Conservation (phyloP, 495 filamentous ascomycete species). For the Annulohypoxylon moriforme region DNA sequence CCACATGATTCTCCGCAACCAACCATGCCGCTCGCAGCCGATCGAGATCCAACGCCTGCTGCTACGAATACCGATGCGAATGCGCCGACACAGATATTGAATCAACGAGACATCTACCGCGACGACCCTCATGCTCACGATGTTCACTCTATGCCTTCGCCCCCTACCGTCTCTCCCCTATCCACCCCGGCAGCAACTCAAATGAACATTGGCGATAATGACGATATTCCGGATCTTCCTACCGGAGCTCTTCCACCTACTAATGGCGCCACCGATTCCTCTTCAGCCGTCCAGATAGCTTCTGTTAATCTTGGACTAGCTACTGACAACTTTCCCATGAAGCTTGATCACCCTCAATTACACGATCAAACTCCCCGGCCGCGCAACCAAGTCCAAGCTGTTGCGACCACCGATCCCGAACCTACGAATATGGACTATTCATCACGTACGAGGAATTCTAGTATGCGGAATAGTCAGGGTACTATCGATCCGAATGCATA, state of each 20-base stretch:
- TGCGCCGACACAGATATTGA: conserved; percentile 31
- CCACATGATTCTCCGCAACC: conserved; percentile 24
- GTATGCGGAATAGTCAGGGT: conserved; percentile 38
- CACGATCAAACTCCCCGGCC: conserved; percentile 17
- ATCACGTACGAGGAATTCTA: conserved; percentile 33
- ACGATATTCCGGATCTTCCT: conserved; percentile 40
- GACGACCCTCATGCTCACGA: conserved; percentile 38
- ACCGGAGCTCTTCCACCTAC: conserved; percentile 36
- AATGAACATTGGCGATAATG: conserved; percentile 44
- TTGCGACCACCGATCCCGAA: conserved; percentile 49
- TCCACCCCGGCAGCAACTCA: conserved; percentile 50
- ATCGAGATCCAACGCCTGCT: conserved; percentile 18
- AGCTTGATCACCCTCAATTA: conserved; percentile 29
- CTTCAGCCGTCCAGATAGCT: conserved; percentile 30
- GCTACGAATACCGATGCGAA: conserved; percentile 22
- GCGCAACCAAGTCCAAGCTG: conserved; percentile 44
- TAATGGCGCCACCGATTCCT: conserved; percentile 35
- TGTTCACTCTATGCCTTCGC: conserved; percentile 44
- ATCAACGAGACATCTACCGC: conserved; percentile 25
- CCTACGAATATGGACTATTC: conserved; percentile 40
- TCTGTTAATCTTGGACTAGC: conserved; percentile 25
- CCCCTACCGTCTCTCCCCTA: conserved; percentile 48
- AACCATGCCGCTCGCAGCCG: conserved; percentile 15
- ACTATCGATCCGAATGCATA: conserved; percentile 46
- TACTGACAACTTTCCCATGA: conserved; percentile 37